Conservation (phyloP, 169 alveolate genomes). For the Cytauxzoon felis region DNA sequence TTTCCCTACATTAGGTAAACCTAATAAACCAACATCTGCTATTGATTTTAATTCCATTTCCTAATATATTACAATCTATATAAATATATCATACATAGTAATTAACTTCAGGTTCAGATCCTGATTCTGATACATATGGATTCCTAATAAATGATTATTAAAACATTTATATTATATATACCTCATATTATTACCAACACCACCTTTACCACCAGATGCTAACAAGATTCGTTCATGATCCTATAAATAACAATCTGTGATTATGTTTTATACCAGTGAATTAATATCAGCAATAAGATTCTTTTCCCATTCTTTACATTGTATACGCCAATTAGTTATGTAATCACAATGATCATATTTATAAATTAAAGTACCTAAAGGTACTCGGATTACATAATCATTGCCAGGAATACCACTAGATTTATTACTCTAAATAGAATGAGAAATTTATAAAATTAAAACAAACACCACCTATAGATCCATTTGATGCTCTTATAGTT, state of each 20-base stretch:
- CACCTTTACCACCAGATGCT: constrained; percentile 57
- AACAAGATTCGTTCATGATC: constrained; percentile 22
- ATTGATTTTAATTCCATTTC: constrained; percentile 53
- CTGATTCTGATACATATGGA: constrained; percentile 52
- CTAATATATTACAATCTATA: background rate
- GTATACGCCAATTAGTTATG: constrained; percentile 19
- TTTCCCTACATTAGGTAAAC: constrained; percentile 60
- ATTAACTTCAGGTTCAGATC: constrained; percentile 35
- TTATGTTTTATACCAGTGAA: constrained; percentile 2
- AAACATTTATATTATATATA: background rate
- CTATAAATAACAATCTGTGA: background rate
- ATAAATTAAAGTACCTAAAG: constrained; percentile 52
- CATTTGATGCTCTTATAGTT: constrained; percentile 22
- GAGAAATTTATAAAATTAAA: background rate
- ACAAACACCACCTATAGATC: constrained; percentile 22
- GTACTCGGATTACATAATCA: constrained; percentile 38
- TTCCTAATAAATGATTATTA: background rate
- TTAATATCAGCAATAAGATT: constrained; percentile 42
- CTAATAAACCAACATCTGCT: constrained; percentile 54
- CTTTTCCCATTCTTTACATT: constrained; percentile 28
- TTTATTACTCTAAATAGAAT: background rate
- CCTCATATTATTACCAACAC: constrained; percentile 57
- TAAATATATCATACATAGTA: constrained; percentile 13
- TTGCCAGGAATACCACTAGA: constrained; percentile 46
- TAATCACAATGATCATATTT: constrained; percentile 6